phyloP scores from a whole-genome alignment of 1,139 yeast species.

The Taphrina deformans region DNA sequence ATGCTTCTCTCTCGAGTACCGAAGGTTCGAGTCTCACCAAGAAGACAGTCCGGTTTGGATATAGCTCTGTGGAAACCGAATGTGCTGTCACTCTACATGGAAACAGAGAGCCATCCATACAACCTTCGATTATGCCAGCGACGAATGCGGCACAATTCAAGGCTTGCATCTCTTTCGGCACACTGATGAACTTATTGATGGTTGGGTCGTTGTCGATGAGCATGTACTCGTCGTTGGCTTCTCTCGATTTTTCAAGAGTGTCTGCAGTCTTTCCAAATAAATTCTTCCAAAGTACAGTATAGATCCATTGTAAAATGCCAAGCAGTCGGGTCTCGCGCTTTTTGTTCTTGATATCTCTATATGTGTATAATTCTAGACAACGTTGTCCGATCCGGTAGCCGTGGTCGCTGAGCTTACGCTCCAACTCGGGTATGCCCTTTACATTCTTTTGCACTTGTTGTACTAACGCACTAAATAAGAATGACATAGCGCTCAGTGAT shows the following conservation, averaged over 20 bases:
- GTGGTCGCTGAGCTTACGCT: slow-evolving; percentile 63
- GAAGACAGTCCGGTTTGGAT: slow-evolving; percentile 76
- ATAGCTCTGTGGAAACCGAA: slow-evolving; percentile 64
- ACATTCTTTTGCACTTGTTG: slow-evolving; percentile 65
- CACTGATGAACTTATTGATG: slow-evolving; percentile 71
- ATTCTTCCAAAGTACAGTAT: slow-evolving; percentile 76
- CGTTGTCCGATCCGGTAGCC: slow-evolving; percentile 73
- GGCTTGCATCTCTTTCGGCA: slow-evolving; percentile 77
- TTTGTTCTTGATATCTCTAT: slow-evolving; percentile 66
- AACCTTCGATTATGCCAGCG: slow-evolving; percentile 91
- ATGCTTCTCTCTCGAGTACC: slow-evolving; percentile 41
- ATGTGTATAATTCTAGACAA: slow-evolving; percentile 57
- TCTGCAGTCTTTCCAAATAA: slow-evolving; percentile 83
- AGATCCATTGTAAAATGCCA: slow-evolving; percentile 80
- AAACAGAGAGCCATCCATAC: slow-evolving; percentile 75
- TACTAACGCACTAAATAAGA: slow-evolving; percentile 70
- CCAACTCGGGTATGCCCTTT: slow-evolving; percentile 74
- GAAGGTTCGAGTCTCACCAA: slow-evolving; percentile 62
- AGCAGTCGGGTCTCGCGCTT: slow-evolving; percentile 71
- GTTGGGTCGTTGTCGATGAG: slow-evolving; percentile 81
- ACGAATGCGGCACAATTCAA: slow-evolving; percentile 81
- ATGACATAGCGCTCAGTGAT: slow-evolving; percentile 65
- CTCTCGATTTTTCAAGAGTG: slow-evolving; percentile 83
- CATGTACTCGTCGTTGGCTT: slow-evolving; percentile 72
- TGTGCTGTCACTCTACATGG: slow-evolving; percentile 88